Percentiles rank a stretch among this genome's conserved stretches.
Evolutionary conservation across 495 filamentous ascomycete species (phyloP).

Genomic region (Parmelia sp.): DNA sequence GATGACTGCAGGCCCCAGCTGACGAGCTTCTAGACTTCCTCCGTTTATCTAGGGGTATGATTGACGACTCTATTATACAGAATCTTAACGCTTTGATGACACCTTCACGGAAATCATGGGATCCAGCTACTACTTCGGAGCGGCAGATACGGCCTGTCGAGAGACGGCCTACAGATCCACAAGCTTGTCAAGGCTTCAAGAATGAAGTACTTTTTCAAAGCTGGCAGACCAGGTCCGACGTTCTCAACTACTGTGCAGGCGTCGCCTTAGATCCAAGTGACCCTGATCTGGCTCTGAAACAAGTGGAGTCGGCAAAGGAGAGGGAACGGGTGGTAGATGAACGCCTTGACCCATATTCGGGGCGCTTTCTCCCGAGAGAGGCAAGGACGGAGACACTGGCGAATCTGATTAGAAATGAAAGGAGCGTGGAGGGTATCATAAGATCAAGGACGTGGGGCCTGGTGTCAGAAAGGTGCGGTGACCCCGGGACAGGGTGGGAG

Average conservation of each 20-base stretch:
- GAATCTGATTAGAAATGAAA: constrained; percentile 71
- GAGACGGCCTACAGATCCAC: constrained; percentile 47
- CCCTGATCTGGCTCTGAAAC: constrained; percentile 63
- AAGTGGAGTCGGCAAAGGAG: constrained; percentile 63
- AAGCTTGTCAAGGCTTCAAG: constrained; percentile 65
- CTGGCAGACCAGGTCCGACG: constrained; percentile 80
- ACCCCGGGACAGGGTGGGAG: constrained; percentile 51
- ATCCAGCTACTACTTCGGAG: constrained; percentile 67
- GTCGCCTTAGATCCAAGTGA: constrained; percentile 91
- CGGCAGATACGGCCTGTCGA: constrained; percentile 43
- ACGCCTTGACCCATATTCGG: constrained; percentile 86
- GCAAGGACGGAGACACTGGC: constrained; percentile 78
- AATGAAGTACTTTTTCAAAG: constrained; percentile 76
- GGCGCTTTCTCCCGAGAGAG: constrained; percentile 75
- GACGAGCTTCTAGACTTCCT: constrained; percentile 66
- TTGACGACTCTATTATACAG: constrained; percentile 90
- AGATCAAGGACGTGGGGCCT: constrained; percentile 75
- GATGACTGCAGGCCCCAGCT: background rate
- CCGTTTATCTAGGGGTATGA: constrained; percentile 72
- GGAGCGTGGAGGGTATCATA: constrained; percentile 81
- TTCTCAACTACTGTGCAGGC: constrained; percentile 81
- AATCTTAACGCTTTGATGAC: constrained; percentile 87
- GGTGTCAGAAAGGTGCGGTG: constrained; percentile 71
- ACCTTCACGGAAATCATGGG: constrained; percentile 64
- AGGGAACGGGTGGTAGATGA: constrained; percentile 79